Evolutionary conservation across 495 filamentous ascomycete genomes (phyloP).

Genomic region (Thozetella sp.): DNA sequence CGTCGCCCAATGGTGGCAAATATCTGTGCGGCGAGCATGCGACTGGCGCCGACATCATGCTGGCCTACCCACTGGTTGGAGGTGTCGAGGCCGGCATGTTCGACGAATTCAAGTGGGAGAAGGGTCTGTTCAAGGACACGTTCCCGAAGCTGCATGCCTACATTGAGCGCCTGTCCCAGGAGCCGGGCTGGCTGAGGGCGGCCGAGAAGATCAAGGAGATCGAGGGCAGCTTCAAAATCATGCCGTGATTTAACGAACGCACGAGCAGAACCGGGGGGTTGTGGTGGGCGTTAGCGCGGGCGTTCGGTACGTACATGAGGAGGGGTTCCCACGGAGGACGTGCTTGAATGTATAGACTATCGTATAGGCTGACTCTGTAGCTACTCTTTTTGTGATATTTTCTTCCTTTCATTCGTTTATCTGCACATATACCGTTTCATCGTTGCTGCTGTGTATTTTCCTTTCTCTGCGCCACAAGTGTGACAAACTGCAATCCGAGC

Average conservation of each 20-base stretch:
- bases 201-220: constrained; percentile 63
- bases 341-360: too few relatives aligned
- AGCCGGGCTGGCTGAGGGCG: constrained; percentile 59
- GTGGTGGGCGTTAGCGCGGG: too few relatives aligned
- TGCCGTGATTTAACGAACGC: constrained; percentile 3
- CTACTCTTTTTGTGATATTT: too few relatives aligned
- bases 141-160: constrained; percentile 59
- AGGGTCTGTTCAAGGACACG: constrained; percentile 21
- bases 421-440: too few relatives aligned
- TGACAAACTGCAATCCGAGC: too few relatives aligned
- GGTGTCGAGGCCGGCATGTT: constrained; percentile 54
- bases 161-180: constrained; percentile 57
- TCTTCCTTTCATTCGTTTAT: too few relatives aligned
- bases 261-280: not conserved
- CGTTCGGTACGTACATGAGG: too few relatives aligned
- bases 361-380: too few relatives aligned
- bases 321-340: too few relatives aligned
- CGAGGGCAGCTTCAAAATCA: constrained; percentile 54
- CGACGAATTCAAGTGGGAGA: constrained; percentile 45
- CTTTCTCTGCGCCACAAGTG: too few relatives aligned
- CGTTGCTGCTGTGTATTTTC: too few relatives aligned
- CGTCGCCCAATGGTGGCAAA: constrained; percentile 60
- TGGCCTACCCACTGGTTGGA: constrained; percentile 72
- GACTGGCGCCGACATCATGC: constrained; percentile 76
- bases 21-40: constrained; percentile 72